phyloP scores from a whole-genome alignment of 140 eudicot genomes.

The Bidens hawaiensis region DNA sequence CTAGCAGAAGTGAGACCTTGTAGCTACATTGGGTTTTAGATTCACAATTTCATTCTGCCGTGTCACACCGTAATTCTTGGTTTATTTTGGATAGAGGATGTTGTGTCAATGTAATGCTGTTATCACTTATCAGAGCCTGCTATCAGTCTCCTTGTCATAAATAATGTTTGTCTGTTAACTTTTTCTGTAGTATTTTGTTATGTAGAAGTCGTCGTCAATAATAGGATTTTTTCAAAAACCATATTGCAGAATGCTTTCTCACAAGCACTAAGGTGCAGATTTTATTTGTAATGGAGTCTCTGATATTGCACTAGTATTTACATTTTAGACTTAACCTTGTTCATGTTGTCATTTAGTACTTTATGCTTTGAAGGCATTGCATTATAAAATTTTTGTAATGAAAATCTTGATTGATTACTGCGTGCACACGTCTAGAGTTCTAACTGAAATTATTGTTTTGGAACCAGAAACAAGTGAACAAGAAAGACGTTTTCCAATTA shows the following conservation, averaged over 20 bases:
- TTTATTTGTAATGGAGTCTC: neutral
- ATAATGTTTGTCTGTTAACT: neutral
- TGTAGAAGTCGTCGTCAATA: neutral
- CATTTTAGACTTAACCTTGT: neutral
- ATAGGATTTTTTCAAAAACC: neutral
- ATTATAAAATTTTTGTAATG: neutral
- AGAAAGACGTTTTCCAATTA: conserved; percentile 81
- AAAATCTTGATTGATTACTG: neutral
- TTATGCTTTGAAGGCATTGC: neutral
- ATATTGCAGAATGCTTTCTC: conserved; percentile 10
- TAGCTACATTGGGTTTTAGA: neutral
- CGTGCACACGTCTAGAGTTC: conserved; percentile 1
- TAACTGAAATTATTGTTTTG: neutral
- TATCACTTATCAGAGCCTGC: neutral
- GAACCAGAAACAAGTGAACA: conserved; percentile 79
- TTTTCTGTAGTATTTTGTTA: neutral
- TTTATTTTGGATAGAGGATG: neutral
- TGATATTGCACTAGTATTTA: neutral
- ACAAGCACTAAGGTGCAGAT: neutral
- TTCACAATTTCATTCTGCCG: neutral
- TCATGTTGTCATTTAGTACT: neutral
- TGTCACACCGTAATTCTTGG: neutral
- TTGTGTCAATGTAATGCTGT: neutral
- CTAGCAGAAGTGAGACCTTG: neutral
- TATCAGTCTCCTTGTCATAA: neutral